Conservation (phyloP, 2,329 filamentous ascomycete species). For the Fusarium clavum region DNA sequence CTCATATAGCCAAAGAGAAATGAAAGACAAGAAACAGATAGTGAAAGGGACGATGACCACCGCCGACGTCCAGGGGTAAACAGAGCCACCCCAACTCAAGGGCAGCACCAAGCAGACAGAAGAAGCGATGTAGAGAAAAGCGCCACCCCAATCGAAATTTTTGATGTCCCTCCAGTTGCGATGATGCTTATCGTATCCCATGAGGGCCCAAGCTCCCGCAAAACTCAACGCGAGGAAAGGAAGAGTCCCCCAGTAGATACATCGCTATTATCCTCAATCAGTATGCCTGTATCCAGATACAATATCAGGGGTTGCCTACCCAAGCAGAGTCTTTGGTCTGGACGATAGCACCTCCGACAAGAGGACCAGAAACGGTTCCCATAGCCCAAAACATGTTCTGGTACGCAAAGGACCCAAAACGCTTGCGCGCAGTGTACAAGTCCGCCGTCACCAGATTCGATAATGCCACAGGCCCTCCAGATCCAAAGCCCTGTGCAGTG, state of each 20-base stretch:
- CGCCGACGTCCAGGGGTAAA: slow-evolving; percentile 40
- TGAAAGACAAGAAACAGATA: slow-evolving; percentile 63
- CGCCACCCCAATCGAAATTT: slow-evolving; percentile 71
- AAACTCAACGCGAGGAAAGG: slow-evolving; percentile 46
- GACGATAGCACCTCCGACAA: slow-evolving; percentile 43
- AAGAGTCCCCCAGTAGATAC: slow-evolving; percentile 54
- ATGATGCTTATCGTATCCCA: slow-evolving; percentile 41
- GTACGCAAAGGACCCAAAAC: slow-evolving; percentile 55
- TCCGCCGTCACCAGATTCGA: slow-evolving; percentile 52
- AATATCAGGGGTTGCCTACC: slow-evolving; percentile 23
- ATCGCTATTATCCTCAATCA: slow-evolving; percentile 40
- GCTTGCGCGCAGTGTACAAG: slow-evolving; percentile 56
- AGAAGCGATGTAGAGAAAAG: slow-evolving; percentile 62
- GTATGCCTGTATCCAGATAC: neutral
- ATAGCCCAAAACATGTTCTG: slow-evolving; percentile 64
- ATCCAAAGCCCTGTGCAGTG: slow-evolving; percentile 52
- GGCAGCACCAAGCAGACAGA: slow-evolving; percentile 32
- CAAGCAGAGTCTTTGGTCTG: slow-evolving; percentile 35
- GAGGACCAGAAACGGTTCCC: slow-evolving; percentile 58
- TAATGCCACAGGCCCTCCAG: slow-evolving; percentile 51
- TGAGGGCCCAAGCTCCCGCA: slow-evolving; percentile 42
- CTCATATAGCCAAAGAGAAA: slow-evolving; percentile 39
- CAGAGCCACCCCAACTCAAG: slow-evolving; percentile 33
- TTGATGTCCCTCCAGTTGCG: slow-evolving; percentile 16
- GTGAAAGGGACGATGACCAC: slow-evolving; percentile 68